Evolutionary conservation across 768 basidiomycete species (phyloP), one percentile per base, ranked within the genome.

Genomic region (Amanita polypyramis): DNA sequence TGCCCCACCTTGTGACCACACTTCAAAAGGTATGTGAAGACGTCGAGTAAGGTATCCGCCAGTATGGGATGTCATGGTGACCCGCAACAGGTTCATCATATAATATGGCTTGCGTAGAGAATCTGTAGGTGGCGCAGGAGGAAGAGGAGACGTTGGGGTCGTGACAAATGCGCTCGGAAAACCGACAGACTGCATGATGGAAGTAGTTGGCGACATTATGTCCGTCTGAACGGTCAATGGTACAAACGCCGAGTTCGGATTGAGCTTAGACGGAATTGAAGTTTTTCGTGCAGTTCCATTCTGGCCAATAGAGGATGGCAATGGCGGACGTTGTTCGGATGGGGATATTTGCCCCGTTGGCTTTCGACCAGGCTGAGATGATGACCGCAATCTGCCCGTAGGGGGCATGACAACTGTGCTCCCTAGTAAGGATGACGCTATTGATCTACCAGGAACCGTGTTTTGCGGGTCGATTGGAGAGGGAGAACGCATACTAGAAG

Each of bases 1-100:
- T 25, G 85, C 87, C 35, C 91, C 90, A 23, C 85, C 85, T 60
- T 90, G 86, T 37, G 87, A 85, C 92, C 92, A 95, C 19, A 93
- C 85, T 58, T 89, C 87, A 47, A 79, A 79, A 11, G 92, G 90
- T 23, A 95, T 85, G 62, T 92, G 91, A 54, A 95, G 64, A 39
- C 84, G 77, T 39, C 82, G 82, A 12, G 89, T 92, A 48, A 95
- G 70, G 62, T 93, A 94, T 27, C 88, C 90, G n/a, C 92, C 92
- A 3, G 84, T 79, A 51, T 74, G 71, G 32, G 79, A 80, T 32
- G 70, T 75, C 79, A 94, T 94, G 21, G 90, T 90, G 44, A 70
- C 77, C 51, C 80, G 73, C 32, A 95, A 68, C 19, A 89, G 74
- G 51, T 72, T 70, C 90, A 95, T 93, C 76, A 95, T 76, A 61